Percentiles rank a stretch among this genome's conserved stretches.
Evolutionary conservation across 441 rosid species (phyloP).

Genomic region (Syzygium malaccense): DNA sequence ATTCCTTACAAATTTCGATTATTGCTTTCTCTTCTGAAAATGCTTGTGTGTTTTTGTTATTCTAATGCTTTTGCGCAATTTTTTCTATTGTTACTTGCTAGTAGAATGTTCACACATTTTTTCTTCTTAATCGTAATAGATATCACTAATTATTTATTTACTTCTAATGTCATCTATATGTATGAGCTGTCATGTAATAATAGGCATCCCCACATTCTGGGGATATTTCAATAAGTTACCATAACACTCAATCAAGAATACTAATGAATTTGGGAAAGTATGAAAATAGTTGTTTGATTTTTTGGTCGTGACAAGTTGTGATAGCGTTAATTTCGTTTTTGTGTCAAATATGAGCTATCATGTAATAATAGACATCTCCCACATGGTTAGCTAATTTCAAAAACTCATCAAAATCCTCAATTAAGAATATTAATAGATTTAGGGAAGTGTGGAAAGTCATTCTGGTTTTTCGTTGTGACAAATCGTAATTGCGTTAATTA

Average conservation of each 20-base stretch:
- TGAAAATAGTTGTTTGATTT: not conserved
- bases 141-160: not conserved
- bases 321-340: not conserved
- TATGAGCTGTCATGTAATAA: not conserved
- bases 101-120: not conserved
- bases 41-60: not conserved
- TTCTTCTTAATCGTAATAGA: fast-evolving
- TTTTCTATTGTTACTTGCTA: not conserved
- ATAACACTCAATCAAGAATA: not conserved
- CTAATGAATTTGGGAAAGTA: not conserved
- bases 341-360: not conserved
- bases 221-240: not conserved
- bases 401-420: not conserved
- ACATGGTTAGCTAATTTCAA: not conserved
- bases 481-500: fast-evolving
- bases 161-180: not conserved
- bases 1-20: fast-evolving
- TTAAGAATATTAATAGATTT: not conserved
- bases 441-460: not conserved
- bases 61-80: not conserved
- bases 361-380: not conserved
- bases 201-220: not conserved
- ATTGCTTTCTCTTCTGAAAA: fast-evolving
- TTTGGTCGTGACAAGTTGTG: not conserved
- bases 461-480: fast-evolving